Conservation (phyloP, 345 rosid species). For the Ceriops decandra region DNA sequence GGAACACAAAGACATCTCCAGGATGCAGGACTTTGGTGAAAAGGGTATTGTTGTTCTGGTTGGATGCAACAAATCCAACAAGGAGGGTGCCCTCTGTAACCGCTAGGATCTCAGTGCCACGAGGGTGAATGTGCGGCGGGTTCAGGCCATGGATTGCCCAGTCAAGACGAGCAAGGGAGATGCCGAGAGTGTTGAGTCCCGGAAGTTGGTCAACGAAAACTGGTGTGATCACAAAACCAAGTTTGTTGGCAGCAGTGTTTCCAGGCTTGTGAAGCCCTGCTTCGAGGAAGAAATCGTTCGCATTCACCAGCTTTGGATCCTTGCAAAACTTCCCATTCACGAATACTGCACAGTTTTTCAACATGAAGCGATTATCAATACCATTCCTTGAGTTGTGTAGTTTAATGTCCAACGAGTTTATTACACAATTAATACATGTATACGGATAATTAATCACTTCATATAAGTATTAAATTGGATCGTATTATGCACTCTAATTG, state of each 20-base stretch:
- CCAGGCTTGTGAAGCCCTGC: neutral
- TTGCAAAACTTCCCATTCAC: constrained; percentile 15
- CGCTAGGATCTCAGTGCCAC: neutral
- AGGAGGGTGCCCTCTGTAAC: no score
- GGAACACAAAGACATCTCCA: no score
- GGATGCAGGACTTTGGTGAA: no score
- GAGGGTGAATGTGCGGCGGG: constrained; percentile 5
- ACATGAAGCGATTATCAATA: neutral
- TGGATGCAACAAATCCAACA: no score
- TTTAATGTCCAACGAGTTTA: neutral
- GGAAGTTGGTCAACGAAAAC: neutral
- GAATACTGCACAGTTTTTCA: neutral
- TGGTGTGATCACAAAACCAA: neutral
- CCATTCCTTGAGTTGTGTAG: neutral
- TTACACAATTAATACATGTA: no score
- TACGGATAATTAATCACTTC: neutral
- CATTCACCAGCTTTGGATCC: constrained; percentile 1
- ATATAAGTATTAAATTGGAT: neutral
- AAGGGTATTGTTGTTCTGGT: no score
- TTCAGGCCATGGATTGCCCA: neutral
- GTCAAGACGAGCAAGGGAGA: neutral
- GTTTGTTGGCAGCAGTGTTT: neutral
- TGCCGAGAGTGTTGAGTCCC: constrained; percentile 16
- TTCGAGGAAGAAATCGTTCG: constrained; percentile 1
- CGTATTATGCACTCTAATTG: no score